These are phyloP conservation scores for Moesziomyces sp. DNA, from an alignment of 1,284 basidiomycete species.

Conservation along the genomic window DNA sequence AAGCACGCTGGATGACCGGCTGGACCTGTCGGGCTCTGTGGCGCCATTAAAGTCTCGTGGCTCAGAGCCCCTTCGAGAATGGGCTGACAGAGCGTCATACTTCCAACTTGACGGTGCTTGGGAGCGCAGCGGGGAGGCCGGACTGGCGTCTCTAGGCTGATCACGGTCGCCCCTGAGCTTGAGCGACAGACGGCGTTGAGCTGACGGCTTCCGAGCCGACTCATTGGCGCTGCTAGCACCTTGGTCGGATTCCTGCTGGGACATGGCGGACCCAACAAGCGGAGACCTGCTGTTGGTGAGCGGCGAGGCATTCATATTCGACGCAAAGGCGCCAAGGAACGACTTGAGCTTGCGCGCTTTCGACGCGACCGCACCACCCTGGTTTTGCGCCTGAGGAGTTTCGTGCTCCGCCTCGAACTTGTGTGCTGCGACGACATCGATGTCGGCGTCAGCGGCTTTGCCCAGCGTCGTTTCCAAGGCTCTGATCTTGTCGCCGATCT, in stretches of 20 bases:
- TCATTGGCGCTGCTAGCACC: background rate
- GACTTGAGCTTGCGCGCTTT: constrained; percentile 38
- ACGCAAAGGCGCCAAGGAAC: constrained; percentile 32
- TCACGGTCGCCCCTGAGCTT: constrained; percentile 16
- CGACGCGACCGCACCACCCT: constrained; percentile 16
- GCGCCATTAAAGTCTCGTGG: constrained; percentile 1
- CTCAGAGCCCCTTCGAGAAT: constrained; percentile 11
- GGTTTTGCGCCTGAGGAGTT: background rate
- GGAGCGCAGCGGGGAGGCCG: constrained; percentile 6
- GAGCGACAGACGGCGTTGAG: constrained; percentile 19
- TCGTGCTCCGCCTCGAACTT: constrained; percentile 19
- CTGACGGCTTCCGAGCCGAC: background rate
- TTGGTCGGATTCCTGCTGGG: constrained; percentile 11
- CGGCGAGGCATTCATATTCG: constrained; percentile 27
- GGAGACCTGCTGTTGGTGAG: constrained; percentile 9
- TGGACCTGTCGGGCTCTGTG: background rate
- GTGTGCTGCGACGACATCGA: constrained; percentile 15
- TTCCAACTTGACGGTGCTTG: constrained; percentile 27
- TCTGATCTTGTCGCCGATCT: constrained; percentile 17
- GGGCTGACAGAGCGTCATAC: constrained; percentile 6
- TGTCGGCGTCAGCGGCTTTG: constrained; percentile 11
- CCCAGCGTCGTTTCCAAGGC: constrained; percentile 15
- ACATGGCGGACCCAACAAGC: background rate
- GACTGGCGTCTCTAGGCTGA: constrained; percentile 1
- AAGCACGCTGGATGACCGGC: background rate